Base-by-base conservation (phyloP, 257 asterid genomes). In the Striga asiatica region DNA sequence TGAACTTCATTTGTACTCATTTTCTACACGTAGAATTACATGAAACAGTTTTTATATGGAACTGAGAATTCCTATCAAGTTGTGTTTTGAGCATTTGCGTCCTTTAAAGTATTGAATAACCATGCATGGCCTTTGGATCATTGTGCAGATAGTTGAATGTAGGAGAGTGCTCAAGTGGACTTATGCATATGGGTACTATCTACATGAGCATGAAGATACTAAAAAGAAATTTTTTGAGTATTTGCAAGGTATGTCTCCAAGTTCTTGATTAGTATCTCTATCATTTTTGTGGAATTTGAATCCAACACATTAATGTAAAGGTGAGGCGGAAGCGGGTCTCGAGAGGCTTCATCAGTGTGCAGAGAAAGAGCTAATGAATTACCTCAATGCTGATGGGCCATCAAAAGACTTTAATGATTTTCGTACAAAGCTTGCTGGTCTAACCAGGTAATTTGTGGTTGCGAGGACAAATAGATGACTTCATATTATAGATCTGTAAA, bases 301-400 rank as follows among this genome's bases (percentile, higher is more conserved):
- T 34, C 22, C 23, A 22, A 32, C 5, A 13, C 39, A 61, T 9
- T 23, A 53, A 24, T 62, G 22, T 27, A 47, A 49, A 92, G 98
- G 98, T 53, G 98, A 92, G 70, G 98, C 98, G 2, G 98, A 92
- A 74, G 88, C 97, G 18, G 98, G 97, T 62, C 74, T 92, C 66
- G 98, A 88, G 84, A 82, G 98, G 80, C 95, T 92, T 62, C 98
- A 92, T 74, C 97, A 84, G 55, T 92, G 98, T 84, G 97, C 93
- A 24, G 98, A 92, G 74, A 92, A 92, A 64, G 97, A 88, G 74
- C 75, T 92, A 25, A 79, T 65, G 74, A 71, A 27, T 62, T 81
- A 72, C 71, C 74, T 92, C 61, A 62, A 61, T 54, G 64, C 85
- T 11, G 87, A 81, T 4, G 80, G 78, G 13, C 83, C 86, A 21